These are phyloP conservation scores for Trypanosoma mega DNA, from an alignment of 208 protist genomes.

Conservation along the genomic window DNA sequence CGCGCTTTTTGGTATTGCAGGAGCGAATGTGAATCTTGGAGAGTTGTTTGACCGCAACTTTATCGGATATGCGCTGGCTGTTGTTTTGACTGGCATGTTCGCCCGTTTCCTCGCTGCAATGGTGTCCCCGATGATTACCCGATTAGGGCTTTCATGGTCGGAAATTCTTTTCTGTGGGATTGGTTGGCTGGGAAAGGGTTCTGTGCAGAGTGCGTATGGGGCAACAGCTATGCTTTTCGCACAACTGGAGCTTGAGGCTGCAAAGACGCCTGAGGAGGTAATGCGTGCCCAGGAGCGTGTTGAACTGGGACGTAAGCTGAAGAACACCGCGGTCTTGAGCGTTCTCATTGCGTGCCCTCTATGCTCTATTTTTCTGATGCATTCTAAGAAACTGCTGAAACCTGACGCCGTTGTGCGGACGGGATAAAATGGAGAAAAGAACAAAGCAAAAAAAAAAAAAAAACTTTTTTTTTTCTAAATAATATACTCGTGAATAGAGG, in stretches of 20 bases:
- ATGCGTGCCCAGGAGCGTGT: slow-evolving; percentile 21
- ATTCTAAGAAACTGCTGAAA: slow-evolving; percentile 38
- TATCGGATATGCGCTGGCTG: slow-evolving; percentile 34
- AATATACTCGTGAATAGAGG: too few species aligned
- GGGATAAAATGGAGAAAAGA: background rate
- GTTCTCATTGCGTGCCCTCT: slow-evolving; percentile 55
- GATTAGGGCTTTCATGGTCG: slow-evolving; percentile 36
- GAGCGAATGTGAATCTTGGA: slow-evolving; percentile 38
- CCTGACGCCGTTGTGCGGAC: too few species aligned
- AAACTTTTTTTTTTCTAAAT: background rate
- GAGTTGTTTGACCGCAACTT: slow-evolving; percentile 44
- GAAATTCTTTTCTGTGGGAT: slow-evolving; percentile 54
- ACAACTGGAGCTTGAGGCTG: slow-evolving; percentile 18
- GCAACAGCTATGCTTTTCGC: slow-evolving; percentile 31
- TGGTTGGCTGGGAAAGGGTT: slow-evolving; percentile 58
- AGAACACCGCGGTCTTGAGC: slow-evolving; percentile 48
- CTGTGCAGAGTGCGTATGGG: slow-evolving; percentile 45
- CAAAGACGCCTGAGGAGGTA: slow-evolving; percentile 29
- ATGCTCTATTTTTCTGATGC: slow-evolving; percentile 51
- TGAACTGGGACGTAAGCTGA: slow-evolving; percentile 36
- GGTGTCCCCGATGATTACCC: slow-evolving; percentile 30
- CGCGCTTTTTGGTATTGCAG: slow-evolving; percentile 49
- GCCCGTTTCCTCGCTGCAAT: slow-evolving; percentile 40
- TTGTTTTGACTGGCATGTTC: slow-evolving; percentile 47
- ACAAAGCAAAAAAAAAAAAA: slow-evolving; percentile 22